Conservation (phyloP, 768 basidiomycete species). For the Melanogaster broomeanus region DNA sequence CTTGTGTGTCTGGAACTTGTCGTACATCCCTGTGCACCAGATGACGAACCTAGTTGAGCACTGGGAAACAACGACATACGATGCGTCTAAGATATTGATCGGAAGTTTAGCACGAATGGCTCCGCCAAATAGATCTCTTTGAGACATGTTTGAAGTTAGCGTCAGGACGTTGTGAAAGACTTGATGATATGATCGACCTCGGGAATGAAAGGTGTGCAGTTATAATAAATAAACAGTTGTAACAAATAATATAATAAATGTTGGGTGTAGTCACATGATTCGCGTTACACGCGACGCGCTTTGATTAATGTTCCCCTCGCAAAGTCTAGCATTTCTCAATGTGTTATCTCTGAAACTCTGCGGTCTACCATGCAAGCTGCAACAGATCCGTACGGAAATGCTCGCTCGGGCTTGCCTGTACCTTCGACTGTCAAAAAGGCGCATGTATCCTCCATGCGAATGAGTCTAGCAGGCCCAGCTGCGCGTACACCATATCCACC, state of each 20-base stretch:
- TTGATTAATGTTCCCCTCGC: constrained; percentile 1
- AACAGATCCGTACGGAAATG: constrained; percentile 48
- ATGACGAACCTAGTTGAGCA: not conserved
- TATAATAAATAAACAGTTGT: too few relatives aligned
- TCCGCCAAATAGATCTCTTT: constrained; percentile 72
- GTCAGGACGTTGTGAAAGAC: not conserved
- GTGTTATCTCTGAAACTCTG: constrained; percentile 51
- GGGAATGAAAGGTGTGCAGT: too few relatives aligned
- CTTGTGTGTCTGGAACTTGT: constrained; percentile 93
- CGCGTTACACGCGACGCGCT: constrained; percentile 12
- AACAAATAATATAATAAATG: too few relatives aligned
- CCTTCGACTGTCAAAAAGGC: constrained; percentile 78
- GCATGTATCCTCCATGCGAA: constrained; percentile 46
- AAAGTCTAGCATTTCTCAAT: constrained; percentile 8
- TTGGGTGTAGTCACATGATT: constrained; percentile 21
- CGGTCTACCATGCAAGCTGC: constrained; percentile 60
- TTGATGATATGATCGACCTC: too few relatives aligned
- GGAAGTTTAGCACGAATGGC: constrained; percentile 71
- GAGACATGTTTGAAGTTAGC: constrained; percentile 11
- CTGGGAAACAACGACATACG: constrained; percentile 56
- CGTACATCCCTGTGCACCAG: constrained; percentile 53
- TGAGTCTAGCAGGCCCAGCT: constrained; percentile 81
- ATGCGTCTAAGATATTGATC: constrained; percentile 70
- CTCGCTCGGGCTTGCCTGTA: constrained; percentile 69
- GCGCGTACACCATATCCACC: constrained; percentile 54